phyloP scores from a whole-genome alignment of 345 rosid species.

The Leavenworthia alabamica region DNA sequence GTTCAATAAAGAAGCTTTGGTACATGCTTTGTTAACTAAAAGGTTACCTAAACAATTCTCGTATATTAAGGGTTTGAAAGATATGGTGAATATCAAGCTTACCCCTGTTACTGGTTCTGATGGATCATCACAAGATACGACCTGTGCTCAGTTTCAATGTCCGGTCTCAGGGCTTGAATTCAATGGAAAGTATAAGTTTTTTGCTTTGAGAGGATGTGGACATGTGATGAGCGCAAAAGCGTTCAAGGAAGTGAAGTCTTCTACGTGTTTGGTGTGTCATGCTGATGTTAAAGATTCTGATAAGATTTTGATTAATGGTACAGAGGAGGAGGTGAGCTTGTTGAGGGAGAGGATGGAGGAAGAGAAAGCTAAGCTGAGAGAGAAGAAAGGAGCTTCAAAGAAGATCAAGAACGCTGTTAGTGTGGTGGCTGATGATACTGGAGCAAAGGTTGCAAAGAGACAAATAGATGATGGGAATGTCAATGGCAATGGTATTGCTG shows the following conservation, averaged over 20 bases:
- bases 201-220: conserved; percentile 66
- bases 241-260: conserved; percentile 82
- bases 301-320: conserved; percentile 77
- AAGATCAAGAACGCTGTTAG: conserved; percentile 42
- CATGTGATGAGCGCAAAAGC: conserved; percentile 93
- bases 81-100: conserved; percentile 62
- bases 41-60: conserved; percentile 63
- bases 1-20: conserved; percentile 78
- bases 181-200: conserved; percentile 77
- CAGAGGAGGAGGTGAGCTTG: conserved; percentile 59
- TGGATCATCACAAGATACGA: conserved; percentile 29
- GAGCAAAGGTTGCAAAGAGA: conserved; percentile 44
- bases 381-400: conserved; percentile 47
- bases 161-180: conserved; percentile 77
- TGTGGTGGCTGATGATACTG: conserved; percentile 21
- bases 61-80: conserved; percentile 74
- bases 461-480: conserved; percentile 43
- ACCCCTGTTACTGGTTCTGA: conserved; percentile 44
- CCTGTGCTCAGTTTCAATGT: conserved; percentile 59
- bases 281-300: conserved; percentile 56
- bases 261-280: conserved; percentile 82
- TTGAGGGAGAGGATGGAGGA: conserved; percentile 73
- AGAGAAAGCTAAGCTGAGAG: conserved; percentile 49
- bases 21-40: conserved; percentile 60
- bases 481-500: conserved; percentile 34